Base-by-base conservation (phyloP, 495 filamentous ascomycete species). In the Penicillium nucicola region DNA sequence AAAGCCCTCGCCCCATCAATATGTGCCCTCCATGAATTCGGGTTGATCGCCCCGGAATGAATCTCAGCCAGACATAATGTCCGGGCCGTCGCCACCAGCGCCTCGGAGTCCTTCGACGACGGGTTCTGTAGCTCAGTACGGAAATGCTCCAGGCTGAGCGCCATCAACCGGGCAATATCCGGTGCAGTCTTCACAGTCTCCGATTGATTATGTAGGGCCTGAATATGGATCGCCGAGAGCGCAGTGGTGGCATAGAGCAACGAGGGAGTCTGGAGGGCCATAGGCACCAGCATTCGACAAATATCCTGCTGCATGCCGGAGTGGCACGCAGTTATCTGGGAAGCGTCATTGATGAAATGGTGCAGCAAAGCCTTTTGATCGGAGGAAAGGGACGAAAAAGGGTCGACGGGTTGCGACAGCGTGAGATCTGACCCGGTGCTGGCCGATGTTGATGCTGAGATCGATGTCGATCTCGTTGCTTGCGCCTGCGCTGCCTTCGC, bases 51-150 rank as follows among this genome's bases (percentile, higher is more conserved):
- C 0, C 73, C 73, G 0, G 73, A 76, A 49, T 76, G 73, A 3
- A 76, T 72, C 57, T 76, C 73, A n/a, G 73, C 73, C 9, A 76
- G 53, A 56, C 73, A 76, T 10, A 76, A 65, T 12, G 73, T 76
- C 14, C 73, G 70, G n/a, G 73, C 73, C 7, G 73, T 76, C 8
- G 73, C 73, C 32, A 76, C 59, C 39, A 76, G 51, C 23, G 67
- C 73, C 56, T 76, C 73, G 7, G 70, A 72, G 13, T 57, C 66
- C 46, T 64, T 66, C 6, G 58, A 52, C 1, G 55, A 56, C 5
- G 73, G 68, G 23, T 69, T 65, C 37, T 74, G 70, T 7, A 76
- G 56, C 43, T 76, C 73, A 28, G 61, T 66, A 2, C 70, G 70
- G 43, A 76, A 75, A 55, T 76, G 73, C 48, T 75, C 71, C 38